Evolutionary conservation across 768 basidiomycete species (phyloP), one percentile per base, ranked within the genome.

Genomic region (Cystofilobasidium capitatum): DNA sequence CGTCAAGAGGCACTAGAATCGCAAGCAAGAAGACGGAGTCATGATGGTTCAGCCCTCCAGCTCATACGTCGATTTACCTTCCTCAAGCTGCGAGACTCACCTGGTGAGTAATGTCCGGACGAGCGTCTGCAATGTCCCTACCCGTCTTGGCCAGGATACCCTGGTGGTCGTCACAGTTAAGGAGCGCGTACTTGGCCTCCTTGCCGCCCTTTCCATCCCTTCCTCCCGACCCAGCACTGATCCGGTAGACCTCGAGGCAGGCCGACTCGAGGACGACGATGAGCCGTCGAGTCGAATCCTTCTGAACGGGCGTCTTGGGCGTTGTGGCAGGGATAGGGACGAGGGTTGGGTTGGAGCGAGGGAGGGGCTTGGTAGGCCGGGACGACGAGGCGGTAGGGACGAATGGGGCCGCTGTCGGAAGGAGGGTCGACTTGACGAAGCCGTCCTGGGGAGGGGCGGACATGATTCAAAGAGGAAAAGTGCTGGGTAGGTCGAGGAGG

Each of bases 121-220:
- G 81, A n/a, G 96, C 96, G 79, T 98, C 93, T 20, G 96, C 96
- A 70, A 98, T 98, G 78, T 99, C 96, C 75, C 94, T 83, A 20
- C 92, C 91, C 0, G 91, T 96, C 78, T 96, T 98, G 6, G 96
- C 94, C 70, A 99, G 81, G 72, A 99, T 96, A 64, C 94, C 94
- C 77, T 99, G 96, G 78, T 97, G 96, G 72, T 98, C 96, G 76
- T 98, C 96, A 77, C 96, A 98, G 78, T 99, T 99, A 71, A 99
- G 78, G 67, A 99, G 80, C 12, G 92, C 92, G 78, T 97, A 98
- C 79, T 97, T 97, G 67, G 89, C 91, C 68, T 94, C 92, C 74
- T 78, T 77, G 36, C 80, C 81, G 59, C 71, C 72, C 73, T 80
- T 64, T 3, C 67, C 84, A 76, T 75, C 83, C 76, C 81, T 83